Evolutionary conservation across 176 grass and related monocot species (phyloP).

Genomic region (Triticum dicoccoides): DNA sequence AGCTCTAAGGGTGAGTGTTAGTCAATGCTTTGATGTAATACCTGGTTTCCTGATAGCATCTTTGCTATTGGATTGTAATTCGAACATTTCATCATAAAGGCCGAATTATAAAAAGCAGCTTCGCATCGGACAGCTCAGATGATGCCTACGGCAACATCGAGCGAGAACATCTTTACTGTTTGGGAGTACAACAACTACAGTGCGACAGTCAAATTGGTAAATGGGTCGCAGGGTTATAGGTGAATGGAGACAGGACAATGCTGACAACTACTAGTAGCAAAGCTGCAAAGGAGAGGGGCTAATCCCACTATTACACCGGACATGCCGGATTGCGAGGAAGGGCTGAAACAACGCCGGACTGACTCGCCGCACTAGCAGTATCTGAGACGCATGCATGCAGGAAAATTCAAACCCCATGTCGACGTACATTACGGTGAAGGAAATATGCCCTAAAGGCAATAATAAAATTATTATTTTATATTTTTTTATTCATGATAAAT

Average conservation of each 20-base stretch:
- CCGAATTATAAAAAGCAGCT: too few relatives aligned
- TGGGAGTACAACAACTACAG: neutral
- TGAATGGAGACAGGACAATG: slow-evolving; percentile 16
- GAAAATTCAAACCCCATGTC: neutral
- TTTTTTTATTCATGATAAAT: too few relatives aligned
- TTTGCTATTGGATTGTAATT: too few relatives aligned
- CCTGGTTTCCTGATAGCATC: too few relatives aligned
- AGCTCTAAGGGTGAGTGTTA: too few relatives aligned
- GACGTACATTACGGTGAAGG: too few relatives aligned
- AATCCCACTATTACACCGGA: slow-evolving; percentile 12
- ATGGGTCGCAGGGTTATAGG: neutral
- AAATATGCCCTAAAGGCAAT: too few relatives aligned
- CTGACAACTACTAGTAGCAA: neutral
- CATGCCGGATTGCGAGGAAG: slow-evolving; percentile 21
- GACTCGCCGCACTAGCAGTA: neutral
- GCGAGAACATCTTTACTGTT: neutral
- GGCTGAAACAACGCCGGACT: slow-evolving; percentile 12
- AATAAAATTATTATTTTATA: too few relatives aligned
- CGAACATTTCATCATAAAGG: too few relatives aligned
- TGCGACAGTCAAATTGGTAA: slow-evolving; percentile 6
- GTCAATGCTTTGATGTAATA: too few relatives aligned
- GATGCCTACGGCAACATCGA: neutral
- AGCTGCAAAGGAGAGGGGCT: neutral
- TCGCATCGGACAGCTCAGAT: neutral
- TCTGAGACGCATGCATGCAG: neutral